Conservation (phyloP, 148 eudicot genomes). For the Persicaria maculosa region DNA sequence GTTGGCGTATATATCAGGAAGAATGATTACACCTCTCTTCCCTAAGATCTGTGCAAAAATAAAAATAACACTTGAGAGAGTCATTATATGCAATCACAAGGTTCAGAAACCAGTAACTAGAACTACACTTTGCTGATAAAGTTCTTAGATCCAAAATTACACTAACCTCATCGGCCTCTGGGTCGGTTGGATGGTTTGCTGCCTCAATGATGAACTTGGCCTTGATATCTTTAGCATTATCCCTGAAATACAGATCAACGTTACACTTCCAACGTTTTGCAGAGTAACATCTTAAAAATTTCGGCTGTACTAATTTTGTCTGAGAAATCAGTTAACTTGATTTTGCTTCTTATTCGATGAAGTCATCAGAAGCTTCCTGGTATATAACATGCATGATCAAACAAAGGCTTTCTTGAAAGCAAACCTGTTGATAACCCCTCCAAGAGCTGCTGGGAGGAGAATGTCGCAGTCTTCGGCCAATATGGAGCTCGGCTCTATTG, state of each 20-base stretch:
- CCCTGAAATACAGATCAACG: slow-evolving; percentile 26
- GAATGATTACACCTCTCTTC: slow-evolving; percentile 49
- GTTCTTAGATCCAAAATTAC: background rate
- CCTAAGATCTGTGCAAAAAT: slow-evolving; percentile 39
- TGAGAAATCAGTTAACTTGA: too few species aligned
- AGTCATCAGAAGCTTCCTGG: background rate
- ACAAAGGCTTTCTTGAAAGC: background rate
- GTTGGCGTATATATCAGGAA: slow-evolving; percentile 68
- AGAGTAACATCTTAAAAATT: background rate
- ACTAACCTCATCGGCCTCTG: slow-evolving; percentile 66
- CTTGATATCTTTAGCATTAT: slow-evolving; percentile 47
- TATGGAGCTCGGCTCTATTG: slow-evolving; percentile 59
- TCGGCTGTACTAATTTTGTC: too few species aligned
- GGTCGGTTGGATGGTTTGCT: slow-evolving; percentile 81
- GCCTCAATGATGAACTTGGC: slow-evolving; percentile 69
- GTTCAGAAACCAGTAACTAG: background rate
- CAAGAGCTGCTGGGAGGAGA: slow-evolving; percentile 98
- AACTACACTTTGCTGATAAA: background rate
- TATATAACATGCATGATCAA: background rate
- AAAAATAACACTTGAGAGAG: too few species aligned
- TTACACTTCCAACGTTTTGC: background rate
- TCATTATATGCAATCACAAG: background rate
- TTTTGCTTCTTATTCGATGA: background rate
- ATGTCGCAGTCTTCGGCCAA: slow-evolving; percentile 92
- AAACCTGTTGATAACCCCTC: slow-evolving; percentile 91